Base-by-base conservation (phyloP, 1,284 basidiomycete genomes). In the Leccinum subrobustum region DNA sequence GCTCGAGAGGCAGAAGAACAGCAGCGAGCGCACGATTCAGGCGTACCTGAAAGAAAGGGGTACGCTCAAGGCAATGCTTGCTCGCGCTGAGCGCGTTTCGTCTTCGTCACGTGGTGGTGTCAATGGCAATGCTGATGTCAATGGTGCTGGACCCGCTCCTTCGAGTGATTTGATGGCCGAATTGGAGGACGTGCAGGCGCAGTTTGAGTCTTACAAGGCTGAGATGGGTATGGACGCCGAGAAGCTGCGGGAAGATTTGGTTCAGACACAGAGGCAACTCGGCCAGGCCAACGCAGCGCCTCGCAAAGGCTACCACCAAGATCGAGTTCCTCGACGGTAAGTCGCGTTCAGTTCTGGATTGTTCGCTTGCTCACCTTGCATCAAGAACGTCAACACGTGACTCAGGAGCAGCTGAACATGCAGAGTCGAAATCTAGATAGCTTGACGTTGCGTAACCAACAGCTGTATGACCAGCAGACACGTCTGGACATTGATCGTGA, bases 31-130 rank as follows among this genome's bases (percentile, higher is more conserved):
- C 47, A 84, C 88, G 60, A 85, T 92, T 54, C 89, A 90, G 66
- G 88, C 92, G 23, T 89, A 91, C 63, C 83, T 88, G 68, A 90
- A 92, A 73, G 96, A 98, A 73, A 81, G 94, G 3, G 97, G 98
- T 69, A 84, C 94, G 57, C 83, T 97, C 70, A 89, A 87, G 67
- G 82, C 83, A 33, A 85, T 97, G 80, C 79, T 95, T 31, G 76
- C 78, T 3, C 77, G 85, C 18, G 77, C 81, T 6, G 79, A 82
- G 61, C 67, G 70, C 8, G 29, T 44, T 6, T 6, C 33, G 33
- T 35, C 33, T 42, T 23, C 37, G 54, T 52, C 51, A 27, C 63
- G 52, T 58, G 55, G 54, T 6, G 61, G 63, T 20, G 54, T 77
- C 31, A 77, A 80, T 61, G 80, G 79, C 12, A 47, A 47, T 1